These are phyloP conservation scores for Salvia hispanica DNA, from an alignment of 257 asterid genomes.

Conservation along the genomic window DNA sequence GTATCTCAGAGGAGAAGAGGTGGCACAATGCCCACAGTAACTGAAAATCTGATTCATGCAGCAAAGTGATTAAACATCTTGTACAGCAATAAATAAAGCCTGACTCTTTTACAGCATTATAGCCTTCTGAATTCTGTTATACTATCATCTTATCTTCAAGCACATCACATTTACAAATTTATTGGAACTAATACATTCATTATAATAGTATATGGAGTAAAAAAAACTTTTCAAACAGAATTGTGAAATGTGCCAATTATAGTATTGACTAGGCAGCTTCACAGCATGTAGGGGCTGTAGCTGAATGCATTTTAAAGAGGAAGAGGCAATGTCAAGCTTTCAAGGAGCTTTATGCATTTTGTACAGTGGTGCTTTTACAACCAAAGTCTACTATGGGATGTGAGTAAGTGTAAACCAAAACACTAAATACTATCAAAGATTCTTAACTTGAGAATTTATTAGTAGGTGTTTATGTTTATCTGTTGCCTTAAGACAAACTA, in stretches of 20 bases:
- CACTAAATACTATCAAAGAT: too few relatives aligned
- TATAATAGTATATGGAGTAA: background rate
- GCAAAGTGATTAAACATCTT: background rate
- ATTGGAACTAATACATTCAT: background rate
- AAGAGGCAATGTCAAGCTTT: background rate
- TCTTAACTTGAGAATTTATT: background rate
- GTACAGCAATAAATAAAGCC: background rate
- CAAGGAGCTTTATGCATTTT: background rate
- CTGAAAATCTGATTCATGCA: slow-evolving; percentile 1
- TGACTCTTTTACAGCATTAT: background rate
- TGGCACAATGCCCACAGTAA: slow-evolving; percentile 18
- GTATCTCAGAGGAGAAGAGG: background rate
- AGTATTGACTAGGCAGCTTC: background rate
- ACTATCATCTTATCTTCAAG: background rate
- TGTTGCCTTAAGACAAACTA: slow-evolving; percentile 2
- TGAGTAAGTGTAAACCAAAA: too few relatives aligned
- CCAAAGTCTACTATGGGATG: background rate
- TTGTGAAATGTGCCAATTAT: background rate
- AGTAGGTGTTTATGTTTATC: background rate
- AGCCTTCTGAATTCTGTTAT: slow-evolving; percentile 14
- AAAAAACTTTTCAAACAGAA: background rate
- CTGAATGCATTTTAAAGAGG: background rate
- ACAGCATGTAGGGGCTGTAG: background rate
- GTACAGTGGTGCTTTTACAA: background rate
- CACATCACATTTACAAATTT: background rate